phyloP scores from a whole-genome alignment of 2,329 filamentous ascomycete species.

The Hypoxylon sp. region DNA sequence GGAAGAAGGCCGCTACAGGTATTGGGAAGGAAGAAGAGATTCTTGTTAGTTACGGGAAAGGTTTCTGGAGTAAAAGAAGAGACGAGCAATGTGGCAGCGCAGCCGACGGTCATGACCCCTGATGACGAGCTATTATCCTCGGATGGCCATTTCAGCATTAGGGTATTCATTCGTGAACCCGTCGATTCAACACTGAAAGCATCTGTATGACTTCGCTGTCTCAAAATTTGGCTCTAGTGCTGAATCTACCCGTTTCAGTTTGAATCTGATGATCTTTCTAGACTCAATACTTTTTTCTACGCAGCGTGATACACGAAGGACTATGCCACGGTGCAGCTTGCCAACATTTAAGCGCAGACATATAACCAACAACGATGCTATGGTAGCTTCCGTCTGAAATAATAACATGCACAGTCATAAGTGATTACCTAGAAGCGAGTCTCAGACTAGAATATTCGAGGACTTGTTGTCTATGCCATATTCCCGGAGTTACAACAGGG shows the following conservation, averaged over 20 bases:
- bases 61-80: constrained; percentile 71
- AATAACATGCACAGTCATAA: neutral
- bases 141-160: neutral
- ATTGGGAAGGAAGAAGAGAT: constrained; percentile 74
- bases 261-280: too few relatives aligned
- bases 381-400: neutral
- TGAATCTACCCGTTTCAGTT: too few relatives aligned
- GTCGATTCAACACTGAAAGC: neutral
- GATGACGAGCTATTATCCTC: neutral
- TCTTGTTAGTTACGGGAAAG: constrained; percentile 75
- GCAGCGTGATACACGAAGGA: neutral
- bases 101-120: neutral
- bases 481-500: neutral
- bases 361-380: neutral
- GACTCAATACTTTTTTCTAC: too few relatives aligned
- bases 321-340: neutral
- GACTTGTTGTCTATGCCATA: neutral
- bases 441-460: neutral
- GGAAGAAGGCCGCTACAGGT: constrained; percentile 53
- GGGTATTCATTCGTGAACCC: neutral
- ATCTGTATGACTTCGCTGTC: neutral
- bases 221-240: too few relatives aligned
- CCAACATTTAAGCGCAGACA: neutral
- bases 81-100: constrained; percentile 48
- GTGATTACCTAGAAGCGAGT: neutral